These are phyloP conservation scores for Talaromyces adpressus DNA, from an alignment of 495 filamentous ascomycete genomes.

Conservation along the genomic window DNA sequence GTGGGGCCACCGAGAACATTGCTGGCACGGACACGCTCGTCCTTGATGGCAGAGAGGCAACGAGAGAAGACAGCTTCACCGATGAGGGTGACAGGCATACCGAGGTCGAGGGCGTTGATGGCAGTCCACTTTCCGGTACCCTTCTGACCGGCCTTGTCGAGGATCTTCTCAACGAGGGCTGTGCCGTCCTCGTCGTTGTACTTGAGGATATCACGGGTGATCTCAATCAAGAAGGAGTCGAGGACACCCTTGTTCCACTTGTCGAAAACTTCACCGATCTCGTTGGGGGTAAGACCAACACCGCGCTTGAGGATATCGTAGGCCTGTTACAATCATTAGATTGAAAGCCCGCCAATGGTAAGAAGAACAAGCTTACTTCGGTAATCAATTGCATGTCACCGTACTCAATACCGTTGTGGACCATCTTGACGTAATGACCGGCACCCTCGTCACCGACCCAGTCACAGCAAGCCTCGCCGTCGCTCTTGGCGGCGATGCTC, in stretches of 20 bases:
- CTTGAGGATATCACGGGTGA: slow-evolving; percentile 95
- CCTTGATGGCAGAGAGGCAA: slow-evolving; percentile 90
- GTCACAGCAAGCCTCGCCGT: slow-evolving; percentile 94
- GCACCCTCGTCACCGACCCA: slow-evolving; percentile 99
- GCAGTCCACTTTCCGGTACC: slow-evolving; percentile 99
- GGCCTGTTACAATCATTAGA: slow-evolving; percentile 48
- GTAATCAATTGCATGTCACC: slow-evolving; percentile 99
- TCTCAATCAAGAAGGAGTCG: slow-evolving; percentile 99
- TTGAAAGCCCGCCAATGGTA: background rate
- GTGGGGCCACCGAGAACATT: slow-evolving; percentile 69
- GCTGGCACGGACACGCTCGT: slow-evolving; percentile 80
- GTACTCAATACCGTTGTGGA: slow-evolving; percentile 99
- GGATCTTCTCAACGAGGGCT: slow-evolving; percentile 93
- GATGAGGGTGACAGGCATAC: slow-evolving; percentile 97
- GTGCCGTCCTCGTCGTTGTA: slow-evolving; percentile 91
- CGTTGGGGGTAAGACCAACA: slow-evolving; percentile 73
- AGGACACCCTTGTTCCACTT: slow-evolving; percentile 99
- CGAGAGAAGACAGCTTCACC: slow-evolving; percentile 94
- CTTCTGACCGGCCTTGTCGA: slow-evolving; percentile 98
- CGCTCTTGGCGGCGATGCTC: slow-evolving; percentile 93
- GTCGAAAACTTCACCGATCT: slow-evolving; percentile 88
- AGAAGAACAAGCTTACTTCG: slow-evolving; percentile 55
- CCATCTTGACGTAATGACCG: slow-evolving; percentile 99
- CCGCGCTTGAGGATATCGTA: slow-evolving; percentile 99
- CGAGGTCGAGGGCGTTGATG: slow-evolving; percentile 95